Evolutionary conservation across 805 yeast species (phyloP).

Genomic region (Debaryomyces maramus): DNA sequence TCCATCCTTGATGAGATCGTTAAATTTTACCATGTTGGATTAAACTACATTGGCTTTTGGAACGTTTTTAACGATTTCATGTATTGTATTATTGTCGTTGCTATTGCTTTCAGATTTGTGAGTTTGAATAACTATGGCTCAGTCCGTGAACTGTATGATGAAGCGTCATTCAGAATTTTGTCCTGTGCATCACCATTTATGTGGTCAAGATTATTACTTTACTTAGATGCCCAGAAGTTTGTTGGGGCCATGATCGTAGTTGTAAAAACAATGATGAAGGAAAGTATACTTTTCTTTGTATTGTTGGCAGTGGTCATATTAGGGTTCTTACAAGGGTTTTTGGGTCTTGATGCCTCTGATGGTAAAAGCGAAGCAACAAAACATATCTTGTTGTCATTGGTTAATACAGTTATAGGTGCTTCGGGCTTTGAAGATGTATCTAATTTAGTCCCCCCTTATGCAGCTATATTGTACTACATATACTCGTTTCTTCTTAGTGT

Average conservation of each 20-base stretch:
- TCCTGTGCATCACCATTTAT: conserved; percentile 84
- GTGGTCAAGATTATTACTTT: conserved; percentile 78
- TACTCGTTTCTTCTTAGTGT: conserved; percentile 76
- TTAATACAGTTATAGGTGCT: conserved; percentile 72
- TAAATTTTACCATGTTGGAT: conserved; percentile 77
- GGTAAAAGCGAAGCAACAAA: conserved; percentile 76
- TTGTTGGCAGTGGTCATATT: conserved; percentile 65
- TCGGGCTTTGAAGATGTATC: conserved; percentile 71
- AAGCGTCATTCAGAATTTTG: conserved; percentile 64
- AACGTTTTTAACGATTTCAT: conserved; percentile 72
- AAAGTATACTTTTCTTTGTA: conserved; percentile 79
- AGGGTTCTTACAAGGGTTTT: conserved; percentile 84
- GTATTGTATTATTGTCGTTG: conserved; percentile 53
- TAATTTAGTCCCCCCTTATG: conserved; percentile 81
- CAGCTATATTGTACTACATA: conserved; percentile 71
- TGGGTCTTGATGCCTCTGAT: conserved; percentile 86
- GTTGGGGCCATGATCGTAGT: conserved; percentile 90
- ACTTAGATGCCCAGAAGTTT: conserved; percentile 74
- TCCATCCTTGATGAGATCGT: conserved; percentile 64
- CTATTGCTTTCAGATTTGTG: conserved; percentile 57
- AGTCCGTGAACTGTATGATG: conserved; percentile 42
- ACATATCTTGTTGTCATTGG: conserved; percentile 60
- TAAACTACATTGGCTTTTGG: conserved; percentile 71
- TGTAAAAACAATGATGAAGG: conserved; percentile 81
- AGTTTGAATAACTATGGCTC: conserved; percentile 27